A percentile compares a stretch with the other conserved stretches of the same genome.
These are phyloP conservation scores for Saturnispora quitensis DNA, from an alignment of 805 yeast genomes.

Conservation along the genomic window DNA sequence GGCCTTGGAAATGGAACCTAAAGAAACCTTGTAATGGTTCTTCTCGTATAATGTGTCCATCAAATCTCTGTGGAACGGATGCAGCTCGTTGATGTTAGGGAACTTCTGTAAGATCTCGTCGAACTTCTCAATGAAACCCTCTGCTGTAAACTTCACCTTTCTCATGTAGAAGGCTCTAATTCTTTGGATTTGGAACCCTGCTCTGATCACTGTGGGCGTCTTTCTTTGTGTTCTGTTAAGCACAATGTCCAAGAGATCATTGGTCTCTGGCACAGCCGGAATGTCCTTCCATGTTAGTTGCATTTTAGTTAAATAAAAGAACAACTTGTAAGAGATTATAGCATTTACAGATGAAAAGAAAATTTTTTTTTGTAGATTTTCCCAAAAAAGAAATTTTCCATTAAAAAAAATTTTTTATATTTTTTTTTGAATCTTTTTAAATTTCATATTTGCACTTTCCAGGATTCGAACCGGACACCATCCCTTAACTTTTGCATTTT, in stretches of 20 bases:
- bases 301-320: slow-evolving; percentile 37
- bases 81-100: slow-evolving; percentile 95
- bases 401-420: neutral
- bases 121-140: slow-evolving; percentile 90
- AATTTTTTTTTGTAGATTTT: neutral
- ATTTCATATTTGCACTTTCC: neutral
- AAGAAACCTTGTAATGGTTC: slow-evolving; percentile 93
- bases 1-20: slow-evolving; percentile 91
- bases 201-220: slow-evolving; percentile 97
- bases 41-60: slow-evolving; percentile 97
- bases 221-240: slow-evolving; percentile 97
- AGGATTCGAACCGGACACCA: neutral
- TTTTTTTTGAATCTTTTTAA: neutral
- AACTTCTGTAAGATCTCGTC: slow-evolving; percentile 78
- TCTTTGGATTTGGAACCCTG: slow-evolving; percentile 93
- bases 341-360: neutral
- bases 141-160: slow-evolving; percentile 92
- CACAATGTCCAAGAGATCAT: slow-evolving; percentile 91
- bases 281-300: slow-evolving; percentile 98
- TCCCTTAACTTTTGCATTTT: neutral
- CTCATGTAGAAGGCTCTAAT: slow-evolving; percentile 97
- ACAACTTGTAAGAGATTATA: neutral
- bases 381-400: neutral
- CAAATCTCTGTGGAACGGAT: slow-evolving; percentile 96
- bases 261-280: slow-evolving; percentile 86